Evolutionary conservation across 192 early-diverging fungal genomes (phyloP), one percentile per base, ranked within the genome.

Genomic region (Coemansia sp.): DNA sequence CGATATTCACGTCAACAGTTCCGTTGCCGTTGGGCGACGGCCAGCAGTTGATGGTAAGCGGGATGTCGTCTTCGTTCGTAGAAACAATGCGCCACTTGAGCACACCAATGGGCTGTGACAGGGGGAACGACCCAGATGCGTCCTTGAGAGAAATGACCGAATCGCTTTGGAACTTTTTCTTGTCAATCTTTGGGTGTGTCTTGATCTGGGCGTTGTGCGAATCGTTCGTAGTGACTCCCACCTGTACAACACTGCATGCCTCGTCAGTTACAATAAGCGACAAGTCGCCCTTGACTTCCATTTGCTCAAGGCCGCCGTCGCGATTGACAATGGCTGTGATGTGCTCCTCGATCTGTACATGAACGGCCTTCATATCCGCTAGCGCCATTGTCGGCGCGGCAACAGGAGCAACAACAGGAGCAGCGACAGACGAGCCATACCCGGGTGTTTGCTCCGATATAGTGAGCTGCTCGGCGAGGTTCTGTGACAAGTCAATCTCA

Each of bases 121-220:
- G 55, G 16, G 97, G 97, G 87, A 97, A 97, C 34, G 92, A 86
- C 52, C 88, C 83, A 56, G 87, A 75, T 8, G 90, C 79, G 62
- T 98, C 96, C 70, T 88, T 89, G 64, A 96, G 87, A 12, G 90
- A 88, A 65, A 99, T 84, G 5, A 88, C 75, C 26, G 81, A 84
- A 55, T 89, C 85, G 43, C 65, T 84, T 34, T 86, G 86, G 83
- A 93, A 99, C 28, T 90, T 77, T 28, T 77, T 84, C 77, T 96
- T 99, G 85, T 99, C 96, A 11, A 99, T 91, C 68, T 99, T 93
- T 20, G 97, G 97, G 72, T 99, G 97, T 11, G 97, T 99, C 91
- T 97, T 94, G 72, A 96, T 91, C 64, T 97, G 94, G 41, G 94
- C 84, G 67, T 72, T 82, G 36, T 82, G 67, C 50, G 90, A 87